Conservation (phyloP, 2,329 filamentous ascomycete species). For the Fusarium burgessii region DNA sequence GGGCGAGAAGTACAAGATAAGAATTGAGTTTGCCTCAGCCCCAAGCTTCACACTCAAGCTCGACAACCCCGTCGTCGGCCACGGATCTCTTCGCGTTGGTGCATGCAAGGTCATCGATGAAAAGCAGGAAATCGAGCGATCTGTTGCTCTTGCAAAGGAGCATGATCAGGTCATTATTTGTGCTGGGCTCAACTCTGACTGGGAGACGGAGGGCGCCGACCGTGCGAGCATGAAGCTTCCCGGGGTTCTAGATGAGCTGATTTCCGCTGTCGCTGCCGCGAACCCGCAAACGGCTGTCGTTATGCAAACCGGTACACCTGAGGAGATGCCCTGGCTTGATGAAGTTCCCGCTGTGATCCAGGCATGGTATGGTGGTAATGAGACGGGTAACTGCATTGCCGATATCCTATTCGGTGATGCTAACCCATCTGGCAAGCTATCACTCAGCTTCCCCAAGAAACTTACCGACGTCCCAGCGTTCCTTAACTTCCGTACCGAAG, state of each 20-base stretch:
- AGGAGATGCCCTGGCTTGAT: conserved; percentile 76
- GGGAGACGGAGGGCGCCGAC: conserved; percentile 84
- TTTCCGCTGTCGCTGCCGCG: conserved; percentile 71
- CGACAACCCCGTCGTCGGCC: conserved; percentile 65
- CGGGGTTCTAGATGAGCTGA: conserved; percentile 76
- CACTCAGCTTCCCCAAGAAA: conserved; percentile 76
- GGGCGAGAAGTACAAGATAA: conserved; percentile 68
- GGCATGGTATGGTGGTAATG: conserved; percentile 90
- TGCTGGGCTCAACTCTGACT: conserved; percentile 82
- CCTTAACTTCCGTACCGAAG: conserved; percentile 79
- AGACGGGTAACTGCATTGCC: conserved; percentile 83
- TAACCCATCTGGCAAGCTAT: conserved; percentile 81
- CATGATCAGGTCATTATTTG: conserved; percentile 84
- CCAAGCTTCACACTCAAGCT: conserved; percentile 67
- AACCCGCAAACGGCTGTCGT: conserved; percentile 80
- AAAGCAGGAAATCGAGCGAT: conserved; percentile 71
- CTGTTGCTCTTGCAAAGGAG: conserved; percentile 74
- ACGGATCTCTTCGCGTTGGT: conserved; percentile 72
- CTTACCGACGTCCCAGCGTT: conserved; percentile 80
- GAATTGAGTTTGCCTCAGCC: conserved; percentile 70
- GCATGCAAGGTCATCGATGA: conserved; percentile 69
- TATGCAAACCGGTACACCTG: conserved; percentile 81
- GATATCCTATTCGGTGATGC: conserved; percentile 80
- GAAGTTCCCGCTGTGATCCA: conserved; percentile 72
- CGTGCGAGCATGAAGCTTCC: conserved; percentile 84